Base-by-base conservation (phyloP, 2,329 filamentous ascomycete species). In the Microdochium trichocladiopsis region DNA sequence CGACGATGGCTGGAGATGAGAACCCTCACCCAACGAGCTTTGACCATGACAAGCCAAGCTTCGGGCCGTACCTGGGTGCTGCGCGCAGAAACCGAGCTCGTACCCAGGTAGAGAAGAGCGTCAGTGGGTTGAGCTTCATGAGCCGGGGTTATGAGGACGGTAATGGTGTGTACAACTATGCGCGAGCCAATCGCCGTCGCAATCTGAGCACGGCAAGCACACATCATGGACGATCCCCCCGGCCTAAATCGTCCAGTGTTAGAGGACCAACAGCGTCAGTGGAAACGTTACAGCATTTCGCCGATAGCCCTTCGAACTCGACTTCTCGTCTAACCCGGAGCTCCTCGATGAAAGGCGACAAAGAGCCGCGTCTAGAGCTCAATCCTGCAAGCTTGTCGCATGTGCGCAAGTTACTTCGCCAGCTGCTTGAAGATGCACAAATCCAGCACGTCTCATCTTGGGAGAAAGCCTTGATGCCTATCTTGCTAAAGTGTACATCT, bases 401-500 rank as follows among this genome's bases (percentile, higher is more conserved):
- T 72, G 90, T 97, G 21, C 86, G 87, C 58, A 89, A 86, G 62
- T 79, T 99, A 3, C 76, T 99, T 16, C 83, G 82, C 41, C 94
- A 99, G 66, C 78, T 97, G 33, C 71, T 99, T 1, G 77, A 85
- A 55, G 93, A 96, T 65, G 81, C 83, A 2, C 76, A 80, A 2
- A 83, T 99, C 23, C 79, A 87, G 12, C 87, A 89, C 60, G 76
- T 83, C 1, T 73, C 80, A 2, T 86, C 86, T 25, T 99, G 94
- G 94, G 89, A 96, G 64, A 92, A 86, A 58, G 90, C 93, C 0
- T 75, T 99, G 12, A 80, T 96, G 50, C 94, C 94, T 0, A 95
- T 99, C 50, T 77, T 99, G 21, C 76, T 96, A 22, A 88, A 88
- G 60, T 94, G 92, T 57, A 95, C 93, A 0, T 91, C 96, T 58